These are phyloP conservation scores for Aureobasidium vineae DNA, from an alignment of 2,329 filamentous ascomycete genomes.

Conservation along the genomic window DNA sequence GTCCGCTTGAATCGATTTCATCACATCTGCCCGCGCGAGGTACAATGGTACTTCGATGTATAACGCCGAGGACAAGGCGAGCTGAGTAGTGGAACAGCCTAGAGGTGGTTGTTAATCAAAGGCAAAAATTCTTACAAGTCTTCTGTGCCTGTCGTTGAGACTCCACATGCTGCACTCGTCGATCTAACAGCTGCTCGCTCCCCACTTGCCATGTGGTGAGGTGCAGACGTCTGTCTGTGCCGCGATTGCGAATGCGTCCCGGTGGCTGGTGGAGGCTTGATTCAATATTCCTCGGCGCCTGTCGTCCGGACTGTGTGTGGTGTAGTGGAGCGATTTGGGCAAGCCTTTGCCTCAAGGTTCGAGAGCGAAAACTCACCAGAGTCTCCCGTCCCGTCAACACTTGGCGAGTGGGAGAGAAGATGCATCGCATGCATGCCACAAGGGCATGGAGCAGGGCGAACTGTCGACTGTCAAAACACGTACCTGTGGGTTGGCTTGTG, in stretches of 20 bases:
- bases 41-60: slow-evolving; percentile 9
- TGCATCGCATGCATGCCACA: neutral
- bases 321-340: slow-evolving; percentile 5
- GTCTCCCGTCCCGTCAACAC: neutral
- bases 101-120: slow-evolving; percentile 17
- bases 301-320: slow-evolving; percentile 2
- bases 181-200: neutral
- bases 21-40: neutral
- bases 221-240: slow-evolving; percentile 7
- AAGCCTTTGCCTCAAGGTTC: neutral
- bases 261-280: neutral
- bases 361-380: neutral
- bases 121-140: slow-evolving; percentile 9
- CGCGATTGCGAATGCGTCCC: slow-evolving; percentile 14
- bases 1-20: neutral
- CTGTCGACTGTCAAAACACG: neutral
- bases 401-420: neutral
- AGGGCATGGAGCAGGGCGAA: neutral
- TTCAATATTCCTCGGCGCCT: neutral
- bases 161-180: neutral
- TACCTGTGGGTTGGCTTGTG: neutral
- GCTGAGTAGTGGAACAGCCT: slow-evolving; percentile 5
- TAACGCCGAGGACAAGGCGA: slow-evolving; percentile 14
- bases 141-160: slow-evolving; percentile 20
- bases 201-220: slow-evolving; percentile 6